A percentile compares a stretch with the other conserved stretches of the same genome.
Conservation (phyloP, 306 rosid species). For the Senna tora region DNA sequence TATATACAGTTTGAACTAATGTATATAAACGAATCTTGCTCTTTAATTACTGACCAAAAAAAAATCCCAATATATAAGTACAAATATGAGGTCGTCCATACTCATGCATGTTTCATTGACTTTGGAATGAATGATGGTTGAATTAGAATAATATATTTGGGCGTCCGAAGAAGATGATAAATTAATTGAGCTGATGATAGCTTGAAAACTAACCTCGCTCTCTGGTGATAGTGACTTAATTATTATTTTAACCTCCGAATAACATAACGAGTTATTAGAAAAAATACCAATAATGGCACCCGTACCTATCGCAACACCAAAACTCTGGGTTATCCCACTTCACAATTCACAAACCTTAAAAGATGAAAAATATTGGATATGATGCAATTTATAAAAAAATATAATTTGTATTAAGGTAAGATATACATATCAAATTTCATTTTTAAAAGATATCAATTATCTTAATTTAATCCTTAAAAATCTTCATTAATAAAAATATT, state of each 20-base stretch:
- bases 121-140: background rate
- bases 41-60: no score
- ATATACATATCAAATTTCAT: no score
- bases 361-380: no score
- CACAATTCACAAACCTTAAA: no score
- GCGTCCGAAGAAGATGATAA: background rate
- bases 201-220: background rate
- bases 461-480: no score
- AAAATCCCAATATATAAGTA: background rate
- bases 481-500: no score
- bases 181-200: background rate
- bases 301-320: background rate
- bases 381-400: no score
- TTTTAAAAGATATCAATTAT: no score
- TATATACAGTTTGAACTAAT: background rate
- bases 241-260: background rate
- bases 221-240: background rate
- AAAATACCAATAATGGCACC: background rate
- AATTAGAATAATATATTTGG: background rate
- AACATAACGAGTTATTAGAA: background rate
- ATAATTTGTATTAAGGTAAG: no score
- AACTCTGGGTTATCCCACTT: conserved; percentile 6
- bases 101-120: conserved; percentile 1
- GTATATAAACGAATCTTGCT: no score
- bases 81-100: background rate